These are phyloP conservation scores for Otatea glauca DNA, from an alignment of 176 grass and related monocot genomes.

Conservation along the genomic window DNA sequence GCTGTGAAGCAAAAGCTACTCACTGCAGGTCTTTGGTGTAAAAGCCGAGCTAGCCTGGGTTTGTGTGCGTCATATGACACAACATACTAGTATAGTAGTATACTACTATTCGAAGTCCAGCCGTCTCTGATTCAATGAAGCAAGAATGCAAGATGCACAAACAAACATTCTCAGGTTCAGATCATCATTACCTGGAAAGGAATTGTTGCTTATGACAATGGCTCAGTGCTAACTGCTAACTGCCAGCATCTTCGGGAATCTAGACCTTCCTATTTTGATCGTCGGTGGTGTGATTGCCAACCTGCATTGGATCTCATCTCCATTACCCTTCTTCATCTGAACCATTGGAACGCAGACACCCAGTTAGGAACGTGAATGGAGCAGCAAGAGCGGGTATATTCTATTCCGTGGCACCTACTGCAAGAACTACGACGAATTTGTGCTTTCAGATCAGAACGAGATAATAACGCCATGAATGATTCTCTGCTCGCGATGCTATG, in stretches of 20 bases:
- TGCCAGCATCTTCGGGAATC: no score
- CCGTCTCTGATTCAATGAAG: background rate
- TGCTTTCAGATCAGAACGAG: background rate
- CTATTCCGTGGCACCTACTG: background rate
- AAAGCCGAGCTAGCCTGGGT: background rate
- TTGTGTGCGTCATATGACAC: background rate
- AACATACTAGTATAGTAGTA: no score
- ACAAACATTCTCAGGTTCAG: constrained; percentile 29
- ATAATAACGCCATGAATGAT: no score
- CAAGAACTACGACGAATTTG: no score
- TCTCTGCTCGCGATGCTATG: background rate
- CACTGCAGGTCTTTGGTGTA: background rate
- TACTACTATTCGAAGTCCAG: background rate
- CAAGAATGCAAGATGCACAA: background rate
- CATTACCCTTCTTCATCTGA: background rate
- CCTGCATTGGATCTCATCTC: no score
- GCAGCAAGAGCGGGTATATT: background rate
- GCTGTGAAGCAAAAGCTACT: no score
- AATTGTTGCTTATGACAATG: no score
- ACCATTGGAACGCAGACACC: background rate
- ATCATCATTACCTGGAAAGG: no score
- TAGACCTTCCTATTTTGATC: no score
- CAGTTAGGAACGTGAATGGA: background rate
- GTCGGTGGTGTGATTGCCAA: no score
- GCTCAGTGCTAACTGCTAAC: no score